Evolutionary conservation across 2,329 filamentous ascomycete species (phyloP).

Genomic region (Phoma herbarum): DNA sequence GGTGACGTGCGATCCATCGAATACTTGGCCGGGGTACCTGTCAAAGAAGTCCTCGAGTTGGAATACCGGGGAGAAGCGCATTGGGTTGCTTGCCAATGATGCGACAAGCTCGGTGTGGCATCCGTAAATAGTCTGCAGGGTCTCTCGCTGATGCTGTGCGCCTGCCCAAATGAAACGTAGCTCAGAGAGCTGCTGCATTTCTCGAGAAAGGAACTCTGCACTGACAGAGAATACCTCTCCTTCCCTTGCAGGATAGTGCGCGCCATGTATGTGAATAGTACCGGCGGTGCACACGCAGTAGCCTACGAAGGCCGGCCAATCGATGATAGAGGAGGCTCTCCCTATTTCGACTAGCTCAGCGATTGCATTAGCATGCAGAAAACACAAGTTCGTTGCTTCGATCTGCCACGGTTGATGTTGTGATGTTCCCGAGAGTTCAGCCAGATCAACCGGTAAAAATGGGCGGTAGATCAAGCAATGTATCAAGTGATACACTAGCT

Average conservation of each 20-base stretch:
- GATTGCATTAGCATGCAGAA: slow-evolving; percentile 85
- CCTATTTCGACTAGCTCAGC: slow-evolving; percentile 83
- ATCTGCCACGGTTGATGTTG: slow-evolving; percentile 95
- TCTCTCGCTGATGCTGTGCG: slow-evolving; percentile 81
- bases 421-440: slow-evolving; percentile 79
- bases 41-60: slow-evolving; percentile 90
- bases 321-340: slow-evolving; percentile 75
- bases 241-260: slow-evolving; percentile 75
- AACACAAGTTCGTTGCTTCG: slow-evolving; percentile 87
- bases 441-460: slow-evolving; percentile 84
- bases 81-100: slow-evolving; percentile 70
- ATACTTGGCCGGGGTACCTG: slow-evolving; percentile 74
- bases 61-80: slow-evolving; percentile 80
- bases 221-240: slow-evolving; percentile 70
- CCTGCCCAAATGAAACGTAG: slow-evolving; percentile 78
- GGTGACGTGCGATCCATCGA: slow-evolving; percentile 78
- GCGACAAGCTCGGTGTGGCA: slow-evolving; percentile 85
- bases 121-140: slow-evolving; percentile 77
- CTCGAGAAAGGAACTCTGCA: slow-evolving; percentile 75
- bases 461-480: slow-evolving; percentile 88
- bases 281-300: slow-evolving; percentile 88
- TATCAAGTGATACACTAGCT: slow-evolving; percentile 85
- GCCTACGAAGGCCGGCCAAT: slow-evolving; percentile 87
- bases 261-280: slow-evolving; percentile 87
- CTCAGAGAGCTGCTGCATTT: slow-evolving; percentile 82